Evolutionary conservation across 73 alveolate genomes (phyloP), one percentile per base, ranked within the genome.

Genomic region (Paramecium tetraurelia): DNA sequence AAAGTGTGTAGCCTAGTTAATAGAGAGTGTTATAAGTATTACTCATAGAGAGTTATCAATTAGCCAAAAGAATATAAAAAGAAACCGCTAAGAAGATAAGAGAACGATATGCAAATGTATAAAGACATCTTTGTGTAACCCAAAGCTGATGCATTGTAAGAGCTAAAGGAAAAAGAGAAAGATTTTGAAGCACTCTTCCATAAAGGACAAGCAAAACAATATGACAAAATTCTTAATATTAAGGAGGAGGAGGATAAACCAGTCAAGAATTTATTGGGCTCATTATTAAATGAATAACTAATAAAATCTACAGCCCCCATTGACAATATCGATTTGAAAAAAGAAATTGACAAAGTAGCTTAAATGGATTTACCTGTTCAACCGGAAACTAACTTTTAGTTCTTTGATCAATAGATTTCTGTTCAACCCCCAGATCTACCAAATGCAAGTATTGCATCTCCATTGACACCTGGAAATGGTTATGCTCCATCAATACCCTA

Each of bases 401-500:
- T 97, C 95, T 98, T 98, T 92, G 96, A 98, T 86, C 95, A 98
- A 86, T 96, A 98, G 93, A 97, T 98, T 59, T 98, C 98, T 93
- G 99, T 98, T 0, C 95, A 98, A 83, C 99, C 99, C 22, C 99
- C 99, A 18, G 99, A 98, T 86, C 98, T 99, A 4, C 96, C 96
- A 10, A 95, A 97, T 93, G 98, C 99, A 18, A 97, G 98, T 4
- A 95, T 97, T 31, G 99, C 99, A 20, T 96, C 99, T 38, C 98
- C 98, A 1, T 93, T 97, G 40, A 97, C 98, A 57, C 99, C 99
- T 85, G 98, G 99, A 21, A 95, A 96, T 76, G 99, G 99, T 31
- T 98, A 99, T 98, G 99, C 99, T 43, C 99, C 99, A 72, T 97
- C 99, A 36, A 95, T 98, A 58, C 99, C 99, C 21, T 95, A 93